Conservation (phyloP, 768 basidiomycete genomes). For the Suillus americanus region DNA sequence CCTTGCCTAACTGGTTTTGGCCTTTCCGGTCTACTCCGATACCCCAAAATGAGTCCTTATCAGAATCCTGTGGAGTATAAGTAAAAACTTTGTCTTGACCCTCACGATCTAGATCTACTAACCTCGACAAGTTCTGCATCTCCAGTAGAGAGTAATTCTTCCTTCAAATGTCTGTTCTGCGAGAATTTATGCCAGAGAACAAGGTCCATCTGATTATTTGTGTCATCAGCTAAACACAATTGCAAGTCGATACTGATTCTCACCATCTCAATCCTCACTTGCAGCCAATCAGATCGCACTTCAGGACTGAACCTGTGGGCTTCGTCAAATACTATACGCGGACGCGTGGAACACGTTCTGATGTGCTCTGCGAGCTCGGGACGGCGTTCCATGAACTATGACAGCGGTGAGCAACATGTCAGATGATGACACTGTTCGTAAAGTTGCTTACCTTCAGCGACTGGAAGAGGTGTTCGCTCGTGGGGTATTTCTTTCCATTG, state of each 20-base stretch:
- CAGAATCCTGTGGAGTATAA: conserved; percentile 3
- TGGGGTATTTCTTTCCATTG: conserved; percentile 39
- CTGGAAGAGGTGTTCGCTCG: conserved; percentile 49
- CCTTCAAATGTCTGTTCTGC: conserved; percentile 37
- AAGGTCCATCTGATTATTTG: conserved; percentile 34
- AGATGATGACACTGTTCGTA: background rate
- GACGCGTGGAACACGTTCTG: conserved; percentile 32
- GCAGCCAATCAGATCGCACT: conserved; percentile 36
- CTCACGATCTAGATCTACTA: conserved; percentile 15
- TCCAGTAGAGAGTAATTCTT: conserved; percentile 37
- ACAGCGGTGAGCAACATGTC: background rate
- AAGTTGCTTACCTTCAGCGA: conserved; percentile 38
- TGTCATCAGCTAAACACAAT: background rate
- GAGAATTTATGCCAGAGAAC: conserved; percentile 40
- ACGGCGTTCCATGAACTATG: conserved; percentile 33
- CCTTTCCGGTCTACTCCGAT: conserved; percentile 37
- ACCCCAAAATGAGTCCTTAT: conserved; percentile 37
- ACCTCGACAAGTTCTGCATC: conserved; percentile 39
- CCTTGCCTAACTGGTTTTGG: conserved; percentile 42
- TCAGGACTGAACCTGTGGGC: conserved; percentile 36
- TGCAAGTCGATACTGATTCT: background rate
- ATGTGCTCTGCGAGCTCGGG: conserved; percentile 36
- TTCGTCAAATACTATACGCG: conserved; percentile 34
- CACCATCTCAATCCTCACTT: conserved; percentile 33
- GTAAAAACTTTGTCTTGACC: conserved; percentile 17